A percentile compares a stretch with the other conserved stretches of the same genome.
Evolutionary conservation across 139 green algal genomes (phyloP).

Genomic region (Tetradesmus obliquus): DNA sequence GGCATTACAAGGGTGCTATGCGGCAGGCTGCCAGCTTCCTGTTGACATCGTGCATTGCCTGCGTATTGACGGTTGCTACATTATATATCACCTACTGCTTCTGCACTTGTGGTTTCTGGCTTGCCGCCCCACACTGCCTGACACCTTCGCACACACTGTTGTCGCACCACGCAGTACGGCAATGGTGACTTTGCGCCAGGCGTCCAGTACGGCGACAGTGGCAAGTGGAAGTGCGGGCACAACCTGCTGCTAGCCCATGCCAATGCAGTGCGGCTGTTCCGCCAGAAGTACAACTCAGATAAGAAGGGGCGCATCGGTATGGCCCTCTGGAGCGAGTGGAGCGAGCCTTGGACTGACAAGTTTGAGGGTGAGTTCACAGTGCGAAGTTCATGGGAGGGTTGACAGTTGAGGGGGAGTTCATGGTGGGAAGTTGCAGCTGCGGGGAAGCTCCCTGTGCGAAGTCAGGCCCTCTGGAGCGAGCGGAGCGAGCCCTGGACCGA

Average conservation of each 20-base stretch:
- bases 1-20: too few species aligned
- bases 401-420: not conserved
- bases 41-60: too few species aligned
- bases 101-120: too few species aligned
- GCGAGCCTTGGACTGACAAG: conserved; percentile 38
- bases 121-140: too few species aligned
- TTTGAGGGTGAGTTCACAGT: conserved; percentile 4
- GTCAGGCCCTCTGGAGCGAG: conserved; percentile 44
- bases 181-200: conserved; percentile 51
- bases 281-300: conserved; percentile 19
- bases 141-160: too few species aligned
- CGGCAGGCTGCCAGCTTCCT: too few species aligned
- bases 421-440: too few species aligned
- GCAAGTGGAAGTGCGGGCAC: conserved; percentile 48
- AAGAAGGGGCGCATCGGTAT: conserved; percentile 49
- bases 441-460: too few species aligned
- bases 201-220: conserved; percentile 9
- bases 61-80: not conserved
- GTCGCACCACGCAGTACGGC: conserved; percentile 31
- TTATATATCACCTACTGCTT: too few species aligned
- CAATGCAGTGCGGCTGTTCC: conserved; percentile 41
- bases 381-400: not conserved
- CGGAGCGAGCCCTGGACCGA: conserved; percentile 47
- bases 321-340: conserved; percentile 52
- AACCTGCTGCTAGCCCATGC: conserved; percentile 54